phyloP scores from a whole-genome alignment of 495 filamentous ascomycete species.

The Viridothelium virens region DNA sequence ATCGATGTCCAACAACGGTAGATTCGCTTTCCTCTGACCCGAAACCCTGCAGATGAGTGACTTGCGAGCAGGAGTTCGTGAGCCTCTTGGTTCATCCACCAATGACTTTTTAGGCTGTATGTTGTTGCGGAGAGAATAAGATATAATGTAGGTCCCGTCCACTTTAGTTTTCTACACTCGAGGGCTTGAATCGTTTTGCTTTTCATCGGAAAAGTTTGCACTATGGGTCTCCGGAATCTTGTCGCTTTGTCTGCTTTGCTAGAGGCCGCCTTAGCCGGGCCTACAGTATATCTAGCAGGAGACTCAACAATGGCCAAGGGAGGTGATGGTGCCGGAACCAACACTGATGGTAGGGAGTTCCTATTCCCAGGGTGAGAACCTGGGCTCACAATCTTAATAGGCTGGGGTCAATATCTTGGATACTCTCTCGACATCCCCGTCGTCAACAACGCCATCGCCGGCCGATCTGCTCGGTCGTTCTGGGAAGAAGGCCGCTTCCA shows the following conservation, averaged over 20 bases:
- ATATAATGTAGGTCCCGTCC: neutral
- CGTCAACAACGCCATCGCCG: conserved; percentile 51
- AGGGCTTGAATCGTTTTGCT: neutral
- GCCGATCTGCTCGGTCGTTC: conserved; percentile 54
- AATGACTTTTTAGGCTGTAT: neutral
- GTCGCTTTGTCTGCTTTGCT: neutral
- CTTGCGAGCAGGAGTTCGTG: neutral
- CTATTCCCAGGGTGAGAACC: neutral
- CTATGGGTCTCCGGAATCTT: neutral
- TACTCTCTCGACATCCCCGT: conserved; percentile 42
- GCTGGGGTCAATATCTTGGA: conserved; percentile 54
- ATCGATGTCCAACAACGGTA: neutral
- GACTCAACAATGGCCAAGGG: conserved; percentile 30
- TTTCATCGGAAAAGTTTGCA: neutral
- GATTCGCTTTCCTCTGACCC: neutral
- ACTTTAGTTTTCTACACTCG: neutral
- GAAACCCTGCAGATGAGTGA: neutral
- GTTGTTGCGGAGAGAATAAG: neutral
- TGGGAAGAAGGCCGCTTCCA: conserved; percentile 54
- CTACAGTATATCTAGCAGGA: conserved; percentile 28
- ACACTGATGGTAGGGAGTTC: conserved; percentile 23
- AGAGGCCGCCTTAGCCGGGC: neutral
- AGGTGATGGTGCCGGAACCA: conserved; percentile 7
- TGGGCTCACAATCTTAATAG: conserved; percentile 27
- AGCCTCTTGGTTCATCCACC: neutral